phyloP scores from a whole-genome alignment of 2,329 filamentous ascomycete genomes.

The Aureobasidium lini region DNA sequence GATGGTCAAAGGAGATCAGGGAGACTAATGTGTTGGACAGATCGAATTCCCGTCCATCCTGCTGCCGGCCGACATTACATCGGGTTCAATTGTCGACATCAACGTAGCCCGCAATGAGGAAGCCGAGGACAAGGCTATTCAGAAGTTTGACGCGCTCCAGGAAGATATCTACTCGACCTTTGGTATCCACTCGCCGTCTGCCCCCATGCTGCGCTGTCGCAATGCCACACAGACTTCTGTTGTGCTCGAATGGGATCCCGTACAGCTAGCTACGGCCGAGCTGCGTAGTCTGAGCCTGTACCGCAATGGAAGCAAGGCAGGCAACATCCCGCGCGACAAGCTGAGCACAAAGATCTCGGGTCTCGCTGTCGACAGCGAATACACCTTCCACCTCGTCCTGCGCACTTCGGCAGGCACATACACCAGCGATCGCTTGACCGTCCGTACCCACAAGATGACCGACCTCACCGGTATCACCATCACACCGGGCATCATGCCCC shows the following conservation, averaged over 20 bases:
- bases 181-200: constrained; percentile 66
- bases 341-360: constrained; percentile 95
- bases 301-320: constrained; percentile 93
- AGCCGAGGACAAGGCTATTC: constrained; percentile 67
- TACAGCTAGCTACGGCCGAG: constrained; percentile 85
- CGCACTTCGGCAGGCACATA: constrained; percentile 85
- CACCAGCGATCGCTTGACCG: constrained; percentile 71
- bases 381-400: constrained; percentile 87
- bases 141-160: constrained; percentile 78
- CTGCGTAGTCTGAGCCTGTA: constrained; percentile 84
- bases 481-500: constrained; percentile 78
- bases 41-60: constrained; percentile 99
- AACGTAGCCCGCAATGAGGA: constrained; percentile 79
- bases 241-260: constrained; percentile 95
- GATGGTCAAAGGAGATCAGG: background rate
- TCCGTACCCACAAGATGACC: constrained; percentile 97
- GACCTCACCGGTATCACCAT: constrained; percentile 93
- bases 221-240: constrained; percentile 98
- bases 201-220: constrained; percentile 78
- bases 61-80: constrained; percentile 87
- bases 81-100: constrained; percentile 96
- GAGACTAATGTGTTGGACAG: constrained; percentile 40
- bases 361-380: constrained; percentile 92
- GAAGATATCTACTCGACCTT: constrained; percentile 80
- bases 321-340: constrained; percentile 86